These are phyloP conservation scores for Pleoardoris graminearum DNA, from an alignment of 2,329 filamentous ascomycete species.

Conservation along the genomic window DNA sequence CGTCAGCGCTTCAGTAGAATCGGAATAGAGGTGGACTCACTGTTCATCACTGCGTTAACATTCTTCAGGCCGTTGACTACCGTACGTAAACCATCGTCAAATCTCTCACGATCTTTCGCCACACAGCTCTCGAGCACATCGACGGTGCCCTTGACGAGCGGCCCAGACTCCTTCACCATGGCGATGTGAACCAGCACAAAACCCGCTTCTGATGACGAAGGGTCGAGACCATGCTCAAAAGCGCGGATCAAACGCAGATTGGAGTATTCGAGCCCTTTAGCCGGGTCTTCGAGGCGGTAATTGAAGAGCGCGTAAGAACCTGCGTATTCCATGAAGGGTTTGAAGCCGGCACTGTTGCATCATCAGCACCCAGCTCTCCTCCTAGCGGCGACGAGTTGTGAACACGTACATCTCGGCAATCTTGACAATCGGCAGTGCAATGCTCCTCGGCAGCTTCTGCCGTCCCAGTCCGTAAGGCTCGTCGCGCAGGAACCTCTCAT, in stretches of 20 bases:
- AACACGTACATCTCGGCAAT: conserved; percentile 80
- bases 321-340: conserved; percentile 88
- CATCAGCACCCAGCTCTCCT: conserved; percentile 24
- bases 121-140: conserved; percentile 62
- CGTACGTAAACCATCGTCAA: conserved; percentile 59
- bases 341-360: conserved; percentile 65
- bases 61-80: conserved; percentile 66
- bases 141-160: conserved; percentile 73
- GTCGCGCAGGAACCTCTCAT: conserved; percentile 68
- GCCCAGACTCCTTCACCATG: conserved; percentile 87
- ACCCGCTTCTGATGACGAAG: conserved; percentile 84
- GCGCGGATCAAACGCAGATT: conserved; percentile 84
- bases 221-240: conserved; percentile 87
- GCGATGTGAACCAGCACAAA: conserved; percentile 96
- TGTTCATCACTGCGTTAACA: conserved; percentile 81
- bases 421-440: conserved; percentile 79
- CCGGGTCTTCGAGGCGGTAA: conserved; percentile 62
- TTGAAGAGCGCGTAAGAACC: conserved; percentile 67
- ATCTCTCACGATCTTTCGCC: conserved; percentile 53
- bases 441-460: conserved; percentile 70
- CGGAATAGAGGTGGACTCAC: conserved; percentile 43
- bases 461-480: conserved; percentile 78
- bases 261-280: conserved; percentile 58
- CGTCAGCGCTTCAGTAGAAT: too few relatives aligned
- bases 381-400: not conserved